Evolutionary conservation across 176 grass and related monocot species (phyloP), one percentile per base, ranked within the genome.

Genomic region (Aegilops speltoides): DNA sequence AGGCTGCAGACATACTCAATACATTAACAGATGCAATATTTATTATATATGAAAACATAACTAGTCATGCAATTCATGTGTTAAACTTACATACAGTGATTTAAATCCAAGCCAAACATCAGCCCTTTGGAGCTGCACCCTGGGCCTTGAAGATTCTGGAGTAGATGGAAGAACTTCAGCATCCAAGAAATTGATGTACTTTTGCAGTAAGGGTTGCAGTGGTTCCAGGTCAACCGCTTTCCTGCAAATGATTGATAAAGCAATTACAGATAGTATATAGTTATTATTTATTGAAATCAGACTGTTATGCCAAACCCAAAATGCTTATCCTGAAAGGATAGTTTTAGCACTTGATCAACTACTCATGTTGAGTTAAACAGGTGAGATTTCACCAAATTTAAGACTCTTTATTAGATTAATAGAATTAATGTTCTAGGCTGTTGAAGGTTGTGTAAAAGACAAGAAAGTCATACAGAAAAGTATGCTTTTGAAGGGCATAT

Each of bases 41-140:
- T 88, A 15, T 50, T 64, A 60, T 62, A 70, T 28, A 78, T 79
- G 66, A 45, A 74, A 66, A 38, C 16, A 34, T 57, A 72, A 32
- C 76, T 54, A 87, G 19, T 68, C 24, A 57, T 78, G 71, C 65
- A 82, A 79, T 57, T 16, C 56, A 89, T 82, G n/a, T 93, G 65
- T 86, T 79, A 87, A 79, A 94, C 76, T 89, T 88, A 92, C 96
- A 92, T 98, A 98, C 96, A 98, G 73, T 98, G 96, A 93, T 89
- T 98, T 98, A 89, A 98, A 94, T 91, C 96, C 96, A 84, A 95
- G 94, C 96, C 96, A 98, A 86, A 98, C 86, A 82, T 98, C 90
- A 0, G 85, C 71, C 82, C 93, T 87, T 91, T 94, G 88, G 61
- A 96, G 96, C 76, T 91, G 96, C 84, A 94, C 84, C 87, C 96